Percentiles rank a stretch among this genome's conserved stretches.
These are phyloP conservation scores for Psidium friedrichsthalianum DNA, from an alignment of 345 rosid species.

Conservation along the genomic window DNA sequence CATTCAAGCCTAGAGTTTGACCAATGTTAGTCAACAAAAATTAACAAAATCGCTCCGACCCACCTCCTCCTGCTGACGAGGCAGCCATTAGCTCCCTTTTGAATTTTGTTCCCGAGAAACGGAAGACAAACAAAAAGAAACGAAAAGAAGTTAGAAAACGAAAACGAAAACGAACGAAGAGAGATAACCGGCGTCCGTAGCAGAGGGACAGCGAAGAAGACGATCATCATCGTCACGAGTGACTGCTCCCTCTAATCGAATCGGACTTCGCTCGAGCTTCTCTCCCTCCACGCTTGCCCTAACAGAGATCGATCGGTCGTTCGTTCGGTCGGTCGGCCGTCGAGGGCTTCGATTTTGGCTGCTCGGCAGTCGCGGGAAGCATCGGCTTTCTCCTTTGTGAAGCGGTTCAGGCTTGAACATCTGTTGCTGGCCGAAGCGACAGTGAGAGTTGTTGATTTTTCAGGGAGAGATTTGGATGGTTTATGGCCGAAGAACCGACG, in stretches of 20 bases:
- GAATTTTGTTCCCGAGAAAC: background rate
- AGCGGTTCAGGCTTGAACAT: background rate
- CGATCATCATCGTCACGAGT: background rate
- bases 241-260: background rate
- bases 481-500: slow-evolving; percentile 53
- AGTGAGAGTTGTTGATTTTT: background rate
- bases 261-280: background rate
- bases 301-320: background rate
- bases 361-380: background rate
- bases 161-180: background rate
- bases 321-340: background rate
- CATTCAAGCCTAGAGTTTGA: background rate
- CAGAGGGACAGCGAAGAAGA: background rate
- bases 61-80: background rate
- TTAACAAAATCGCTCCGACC: background rate
- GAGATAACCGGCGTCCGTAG: background rate
- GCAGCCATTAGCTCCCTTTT: background rate
- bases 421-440: background rate
- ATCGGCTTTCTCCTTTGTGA: background rate
- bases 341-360: background rate
- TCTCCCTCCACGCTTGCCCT: background rate
- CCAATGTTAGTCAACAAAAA: background rate
- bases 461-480: slow-evolving; percentile 22
- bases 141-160: background rate
- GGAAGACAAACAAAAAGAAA: background rate